Percentiles rank a stretch among this genome's conserved stretches.
phyloP scores from a whole-genome alignment of 2,329 filamentous ascomycete genomes.

The Cytospora chrysosperma region DNA sequence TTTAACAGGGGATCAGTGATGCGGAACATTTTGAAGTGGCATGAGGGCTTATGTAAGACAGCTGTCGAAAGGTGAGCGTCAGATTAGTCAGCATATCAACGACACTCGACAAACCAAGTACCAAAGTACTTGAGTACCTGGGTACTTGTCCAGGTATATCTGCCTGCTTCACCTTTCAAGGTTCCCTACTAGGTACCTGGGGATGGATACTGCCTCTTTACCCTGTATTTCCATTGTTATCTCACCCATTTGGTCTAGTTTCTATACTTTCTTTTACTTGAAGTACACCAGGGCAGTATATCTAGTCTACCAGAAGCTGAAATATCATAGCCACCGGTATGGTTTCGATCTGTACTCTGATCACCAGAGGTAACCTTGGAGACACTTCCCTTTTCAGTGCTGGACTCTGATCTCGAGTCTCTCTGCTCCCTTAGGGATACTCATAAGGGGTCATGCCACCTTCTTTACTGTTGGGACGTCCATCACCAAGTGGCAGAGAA shows the following conservation, averaged over 20 bases:
- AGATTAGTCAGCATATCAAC: neutral
- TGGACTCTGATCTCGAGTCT: too few relatives aligned
- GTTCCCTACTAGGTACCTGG: too few relatives aligned
- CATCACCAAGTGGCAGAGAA: neutral
- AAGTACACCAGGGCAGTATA: neutral
- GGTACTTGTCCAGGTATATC: too few relatives aligned
- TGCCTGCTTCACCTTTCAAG: neutral
- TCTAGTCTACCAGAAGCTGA: neutral
- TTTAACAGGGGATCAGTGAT: constrained; percentile 11
- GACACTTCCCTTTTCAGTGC: too few relatives aligned
- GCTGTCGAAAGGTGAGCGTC: neutral
- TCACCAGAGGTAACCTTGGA: neutral
- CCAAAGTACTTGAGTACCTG: neutral
- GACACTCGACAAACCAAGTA: neutral
- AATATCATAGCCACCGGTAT: neutral
- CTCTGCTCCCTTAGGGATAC: too few relatives aligned
- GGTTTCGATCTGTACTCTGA: neutral
- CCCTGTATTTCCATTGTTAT: neutral
- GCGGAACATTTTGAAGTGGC: neutral
- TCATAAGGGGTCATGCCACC: neutral
- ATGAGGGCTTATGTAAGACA: constrained; percentile 3
- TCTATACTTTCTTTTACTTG: neutral
- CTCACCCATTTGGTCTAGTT: accelerated
- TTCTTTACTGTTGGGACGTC: neutral
- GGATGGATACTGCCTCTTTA: neutral